Conservation (phyloP, 176 grass and related monocot genomes). For the Phragmites australis region DNA sequence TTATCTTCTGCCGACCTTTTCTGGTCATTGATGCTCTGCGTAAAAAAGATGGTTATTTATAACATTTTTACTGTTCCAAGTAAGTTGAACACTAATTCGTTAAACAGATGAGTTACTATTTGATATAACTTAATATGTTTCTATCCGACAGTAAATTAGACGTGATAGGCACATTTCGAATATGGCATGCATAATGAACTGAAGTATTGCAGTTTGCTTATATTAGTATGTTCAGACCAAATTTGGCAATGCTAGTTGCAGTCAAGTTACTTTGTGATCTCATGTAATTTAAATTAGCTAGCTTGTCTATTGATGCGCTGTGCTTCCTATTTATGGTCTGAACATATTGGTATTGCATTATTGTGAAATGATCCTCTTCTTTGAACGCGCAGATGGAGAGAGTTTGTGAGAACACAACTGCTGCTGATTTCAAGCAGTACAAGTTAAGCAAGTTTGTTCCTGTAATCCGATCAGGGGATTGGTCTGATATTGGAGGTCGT, state of each 20-base stretch:
- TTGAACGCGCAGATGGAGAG: slow-evolving; percentile 63
- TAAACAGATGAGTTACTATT: slow-evolving; percentile 10
- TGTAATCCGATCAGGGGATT: slow-evolving; percentile 68
- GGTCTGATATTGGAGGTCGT: slow-evolving; percentile 78
- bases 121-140: not conserved
- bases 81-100: not conserved
- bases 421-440: slow-evolving; percentile 57
- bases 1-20: no score
- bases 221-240: slow-evolving; percentile 11
- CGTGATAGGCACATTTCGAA: not conserved
- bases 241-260: slow-evolving; percentile 1
- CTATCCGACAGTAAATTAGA: not conserved
- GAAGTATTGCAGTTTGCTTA: not conserved
- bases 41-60: not conserved
- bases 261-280: slow-evolving; percentile 10
- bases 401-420: slow-evolving; percentile 68
- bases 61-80: not conserved
- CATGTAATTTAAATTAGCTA: slow-evolving; percentile 18
- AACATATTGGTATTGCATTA: not conserved
- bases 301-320: slow-evolving; percentile 2
- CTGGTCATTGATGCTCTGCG: not conserved
- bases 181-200: not conserved
- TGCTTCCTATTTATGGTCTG: not conserved
- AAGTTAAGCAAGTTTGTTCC: slow-evolving; percentile 57
- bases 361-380: slow-evolving; percentile 15